A percentile compares a stretch with the other conserved stretches of the same genome.
Conservation (phyloP, 2,329 filamentous ascomycete species). For the Neonectria neomacrospora region DNA sequence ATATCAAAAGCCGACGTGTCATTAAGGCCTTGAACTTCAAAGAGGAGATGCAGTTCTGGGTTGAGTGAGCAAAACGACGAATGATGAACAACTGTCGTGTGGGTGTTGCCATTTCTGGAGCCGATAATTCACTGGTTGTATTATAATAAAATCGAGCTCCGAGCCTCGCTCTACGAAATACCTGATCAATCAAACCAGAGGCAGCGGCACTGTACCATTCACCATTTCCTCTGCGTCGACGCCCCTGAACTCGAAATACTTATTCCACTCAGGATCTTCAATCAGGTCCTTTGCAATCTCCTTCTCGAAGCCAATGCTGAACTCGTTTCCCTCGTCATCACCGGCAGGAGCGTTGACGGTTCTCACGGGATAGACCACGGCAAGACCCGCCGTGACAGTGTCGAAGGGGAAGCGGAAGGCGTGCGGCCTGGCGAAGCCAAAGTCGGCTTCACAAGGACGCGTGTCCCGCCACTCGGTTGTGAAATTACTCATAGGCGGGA, state of each 20-base stretch:
- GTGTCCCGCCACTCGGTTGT: conserved; percentile 42
- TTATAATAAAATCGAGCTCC: too few species aligned
- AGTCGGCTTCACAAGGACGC: conserved; percentile 40
- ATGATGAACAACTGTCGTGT: too few species aligned
- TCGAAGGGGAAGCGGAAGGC: conserved; percentile 48
- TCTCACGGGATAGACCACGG: conserved; percentile 46
- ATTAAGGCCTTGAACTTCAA: too few species aligned
- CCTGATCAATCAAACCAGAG: not conserved
- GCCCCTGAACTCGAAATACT: conserved; percentile 52
- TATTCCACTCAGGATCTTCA: conserved; percentile 49
- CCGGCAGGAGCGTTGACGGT: conserved; percentile 31
- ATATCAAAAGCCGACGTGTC: too few species aligned
- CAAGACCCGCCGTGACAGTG: conserved; percentile 40
- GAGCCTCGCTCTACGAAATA: not conserved
- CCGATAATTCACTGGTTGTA: too few species aligned
- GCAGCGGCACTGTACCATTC: not conserved
- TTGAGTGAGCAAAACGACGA: not conserved
- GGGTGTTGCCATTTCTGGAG: too few species aligned
- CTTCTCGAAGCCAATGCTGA: conserved; percentile 49
- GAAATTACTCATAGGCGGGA: conserved; percentile 50
- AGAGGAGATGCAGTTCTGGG: too few species aligned
- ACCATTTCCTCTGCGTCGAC: conserved; percentile 35
- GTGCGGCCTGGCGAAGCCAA: conserved; percentile 49
- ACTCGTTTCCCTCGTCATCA: conserved; percentile 50
- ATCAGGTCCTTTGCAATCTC: conserved; percentile 44